These are phyloP conservation scores for Thelephora aurantiotincta DNA, from an alignment of 768 basidiomycete species.

Conservation along the genomic window DNA sequence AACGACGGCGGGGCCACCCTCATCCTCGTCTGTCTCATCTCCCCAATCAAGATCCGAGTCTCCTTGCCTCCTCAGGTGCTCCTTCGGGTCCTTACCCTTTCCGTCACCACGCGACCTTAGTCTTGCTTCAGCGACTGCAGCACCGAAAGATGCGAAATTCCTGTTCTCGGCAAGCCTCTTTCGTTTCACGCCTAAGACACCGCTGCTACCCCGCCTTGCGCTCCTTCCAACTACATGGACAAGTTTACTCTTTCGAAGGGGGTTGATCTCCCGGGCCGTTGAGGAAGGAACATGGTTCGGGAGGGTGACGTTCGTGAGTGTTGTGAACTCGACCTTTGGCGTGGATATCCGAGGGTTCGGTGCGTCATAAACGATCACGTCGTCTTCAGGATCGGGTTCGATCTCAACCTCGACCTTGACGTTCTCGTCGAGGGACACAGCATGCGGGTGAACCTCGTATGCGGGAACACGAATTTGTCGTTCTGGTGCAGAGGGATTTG, in stretches of 20 bases:
- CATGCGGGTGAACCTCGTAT: conserved; percentile 3
- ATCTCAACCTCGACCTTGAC: not conserved
- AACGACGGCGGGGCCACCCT: conserved; percentile 17
- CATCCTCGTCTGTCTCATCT: conserved; percentile 19
- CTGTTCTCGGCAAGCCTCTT: conserved; percentile 17
- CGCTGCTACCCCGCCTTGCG: not conserved
- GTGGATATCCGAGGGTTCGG: conserved; percentile 41
- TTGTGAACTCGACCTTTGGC: conserved; percentile 4
- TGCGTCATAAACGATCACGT: conserved; percentile 65
- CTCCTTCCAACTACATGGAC: not conserved
- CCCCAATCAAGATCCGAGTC: conserved; percentile 67
- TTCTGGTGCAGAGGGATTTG: not conserved
- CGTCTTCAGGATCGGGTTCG: conserved; percentile 29
- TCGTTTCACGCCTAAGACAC: conserved; percentile 12
- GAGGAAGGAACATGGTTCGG: conserved; percentile 16
- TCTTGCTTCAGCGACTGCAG: conserved; percentile 37
- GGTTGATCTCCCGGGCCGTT: not conserved
- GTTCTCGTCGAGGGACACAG: conserved; percentile 6
- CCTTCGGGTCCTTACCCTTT: conserved; percentile 21
- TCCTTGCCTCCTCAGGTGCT: conserved; percentile 37
- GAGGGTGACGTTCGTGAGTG: conserved; percentile 7
- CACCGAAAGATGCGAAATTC: conserved; percentile 35
- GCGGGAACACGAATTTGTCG: not conserved
- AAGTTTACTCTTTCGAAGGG: not conserved
- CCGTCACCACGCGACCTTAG: conserved; percentile 20